Evolutionary conservation across 768 basidiomycete genomes (phyloP).

Genomic region (Lentinula detonsa): DNA sequence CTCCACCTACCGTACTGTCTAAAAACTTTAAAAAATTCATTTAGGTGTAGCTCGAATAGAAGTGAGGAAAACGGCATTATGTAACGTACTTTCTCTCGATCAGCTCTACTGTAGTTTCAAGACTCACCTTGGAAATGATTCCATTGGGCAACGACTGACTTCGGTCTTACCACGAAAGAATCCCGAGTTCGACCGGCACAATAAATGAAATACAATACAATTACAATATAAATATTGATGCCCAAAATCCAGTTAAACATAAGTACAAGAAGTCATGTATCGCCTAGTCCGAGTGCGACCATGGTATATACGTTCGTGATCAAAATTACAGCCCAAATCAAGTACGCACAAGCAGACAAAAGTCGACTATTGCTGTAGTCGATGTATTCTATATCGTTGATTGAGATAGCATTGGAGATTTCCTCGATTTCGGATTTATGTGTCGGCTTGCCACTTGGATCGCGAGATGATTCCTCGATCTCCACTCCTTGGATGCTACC

Average conservation of each 20-base stretch:
- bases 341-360: constrained; percentile 35
- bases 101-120: not conserved
- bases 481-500: not conserved
- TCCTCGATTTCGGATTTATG: not conserved
- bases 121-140: not conserved
- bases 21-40: not conserved
- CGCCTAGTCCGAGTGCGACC: constrained; percentile 31
- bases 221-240: not conserved
- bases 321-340: constrained; percentile 40
- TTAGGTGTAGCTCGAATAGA: no score
- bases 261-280: not conserved
- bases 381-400: constrained; percentile 16
- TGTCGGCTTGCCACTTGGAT: not conserved
- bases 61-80: not conserved
- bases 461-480: not conserved
- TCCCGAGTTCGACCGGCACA: not conserved
- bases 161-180: not conserved
- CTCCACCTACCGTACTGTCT: no score
- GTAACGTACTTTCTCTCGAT: not conserved
- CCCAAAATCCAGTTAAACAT: not conserved
- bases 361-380: constrained; percentile 34
- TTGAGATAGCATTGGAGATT: not conserved
- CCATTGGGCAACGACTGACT: not conserved
- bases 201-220: not conserved
- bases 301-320: constrained; percentile 50